phyloP scores from a whole-genome alignment of 148 eudicot species.

The Rhododendron ovatum region DNA sequence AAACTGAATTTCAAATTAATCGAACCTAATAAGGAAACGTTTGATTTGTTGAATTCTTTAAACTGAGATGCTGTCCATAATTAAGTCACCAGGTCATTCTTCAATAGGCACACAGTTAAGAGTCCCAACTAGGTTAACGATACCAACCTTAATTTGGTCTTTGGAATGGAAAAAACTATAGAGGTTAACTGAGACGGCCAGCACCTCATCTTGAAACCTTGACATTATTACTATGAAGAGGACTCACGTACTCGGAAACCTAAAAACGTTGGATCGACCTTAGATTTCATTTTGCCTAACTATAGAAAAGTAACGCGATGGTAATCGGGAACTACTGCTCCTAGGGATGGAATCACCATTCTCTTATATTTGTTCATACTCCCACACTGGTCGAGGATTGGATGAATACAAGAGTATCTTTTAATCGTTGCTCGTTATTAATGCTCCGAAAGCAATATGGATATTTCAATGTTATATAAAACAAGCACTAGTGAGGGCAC shows the following conservation, averaged over 20 bases:
- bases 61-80: not conserved
- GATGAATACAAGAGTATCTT: not conserved
- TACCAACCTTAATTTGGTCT: not conserved
- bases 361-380: not conserved
- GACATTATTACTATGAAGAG: not conserved
- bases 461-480: not conserved
- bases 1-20: not conserved
- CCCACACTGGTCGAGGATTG: not conserved
- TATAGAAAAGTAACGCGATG: not conserved
- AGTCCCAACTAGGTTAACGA: not conserved
- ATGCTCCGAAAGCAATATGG: not conserved
- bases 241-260: not conserved
- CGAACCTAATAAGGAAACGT: not conserved
- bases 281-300: not conserved
- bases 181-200: not conserved
- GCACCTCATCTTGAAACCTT: not conserved
- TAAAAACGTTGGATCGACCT: not conserved
- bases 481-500: not conserved
- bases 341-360: not conserved
- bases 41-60: not conserved
- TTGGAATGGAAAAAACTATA: not conserved
- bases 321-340: not conserved
- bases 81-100: too few species aligned
- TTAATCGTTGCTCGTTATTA: not conserved
- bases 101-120: not conserved